A percentile compares a stretch with the other conserved stretches of the same genome.
Evolutionary conservation across 2,329 filamentous ascomycete genomes (phyloP).

Genomic region (Colletotrichum salicis): DNA sequence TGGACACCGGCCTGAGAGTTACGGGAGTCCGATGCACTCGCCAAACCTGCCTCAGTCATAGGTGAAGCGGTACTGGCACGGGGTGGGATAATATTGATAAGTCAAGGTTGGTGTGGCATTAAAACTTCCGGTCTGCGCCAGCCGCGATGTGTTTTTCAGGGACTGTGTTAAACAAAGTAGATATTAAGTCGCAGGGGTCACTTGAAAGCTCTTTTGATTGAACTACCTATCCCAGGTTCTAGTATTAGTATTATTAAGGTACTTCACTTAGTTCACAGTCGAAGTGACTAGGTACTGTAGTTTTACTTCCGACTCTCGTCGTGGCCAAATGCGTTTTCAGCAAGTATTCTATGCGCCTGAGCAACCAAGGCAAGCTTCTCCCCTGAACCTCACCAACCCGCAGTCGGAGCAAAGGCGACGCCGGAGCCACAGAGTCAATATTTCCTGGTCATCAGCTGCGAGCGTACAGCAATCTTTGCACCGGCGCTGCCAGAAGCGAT

Average conservation of each 20-base stretch:
- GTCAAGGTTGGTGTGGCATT: neutral
- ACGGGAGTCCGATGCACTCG: neutral
- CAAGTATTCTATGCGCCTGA: neutral
- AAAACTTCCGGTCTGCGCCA: neutral
- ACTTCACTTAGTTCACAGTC: too few species aligned
- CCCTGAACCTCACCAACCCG: neutral
- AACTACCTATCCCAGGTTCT: neutral
- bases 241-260: neutral
- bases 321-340: neutral
- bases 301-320: neutral
- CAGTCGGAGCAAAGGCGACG: neutral
- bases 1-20: neutral
- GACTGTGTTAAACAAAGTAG: neutral
- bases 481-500: neutral
- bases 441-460: neutral
- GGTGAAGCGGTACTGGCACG: too few species aligned
- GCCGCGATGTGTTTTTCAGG: neutral
- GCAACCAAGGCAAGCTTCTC: neutral
- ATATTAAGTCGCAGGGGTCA: neutral
- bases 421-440: neutral
- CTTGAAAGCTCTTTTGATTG: neutral
- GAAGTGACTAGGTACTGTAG: too few species aligned
- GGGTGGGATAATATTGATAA: neutral
- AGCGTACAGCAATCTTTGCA: neutral
- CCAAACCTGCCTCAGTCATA: conserved; percentile 8